Evolutionary conservation across 1,139 yeast species (phyloP).

Genomic region (Pichia sp.): DNA sequence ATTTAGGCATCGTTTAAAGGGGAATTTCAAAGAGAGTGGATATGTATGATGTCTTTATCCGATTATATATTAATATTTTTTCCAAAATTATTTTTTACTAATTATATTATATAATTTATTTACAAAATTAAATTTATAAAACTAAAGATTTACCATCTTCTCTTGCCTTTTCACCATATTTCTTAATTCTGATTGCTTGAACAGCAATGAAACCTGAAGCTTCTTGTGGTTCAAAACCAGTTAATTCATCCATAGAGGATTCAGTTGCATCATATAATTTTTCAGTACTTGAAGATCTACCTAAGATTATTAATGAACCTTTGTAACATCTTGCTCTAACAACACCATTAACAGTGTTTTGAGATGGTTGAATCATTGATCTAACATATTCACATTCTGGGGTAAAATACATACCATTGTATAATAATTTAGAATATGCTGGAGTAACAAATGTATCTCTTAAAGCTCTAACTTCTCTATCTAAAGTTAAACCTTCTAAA

Average conservation of each 20-base stretch:
- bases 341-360: constrained; percentile 89
- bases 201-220: constrained; percentile 96
- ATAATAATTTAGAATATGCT: constrained; percentile 79
- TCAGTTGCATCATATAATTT: constrained; percentile 96
- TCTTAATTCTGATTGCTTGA: constrained; percentile 95
- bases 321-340: constrained; percentile 93
- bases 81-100: no score
- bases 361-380: constrained; percentile 90
- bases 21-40: no score
- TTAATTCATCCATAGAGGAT: constrained; percentile 97
- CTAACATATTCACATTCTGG: constrained; percentile 97
- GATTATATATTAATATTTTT: no score
- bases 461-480: constrained; percentile 94
- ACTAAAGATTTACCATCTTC: constrained; percentile 55
- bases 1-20: no score
- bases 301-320: constrained; percentile 77
- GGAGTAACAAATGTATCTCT: constrained; percentile 96
- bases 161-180: constrained; percentile 92
- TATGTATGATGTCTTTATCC: no score
- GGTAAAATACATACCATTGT: constrained; percentile 96
- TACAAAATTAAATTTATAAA: constrained; percentile 29
- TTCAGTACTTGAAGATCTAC: constrained; percentile 93
- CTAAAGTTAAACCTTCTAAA: constrained; percentile 92
- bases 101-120: background rate
- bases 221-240: constrained; percentile 96